phyloP scores from a whole-genome alignment of 768 basidiomycete species.

The Suillus brevipes region DNA sequence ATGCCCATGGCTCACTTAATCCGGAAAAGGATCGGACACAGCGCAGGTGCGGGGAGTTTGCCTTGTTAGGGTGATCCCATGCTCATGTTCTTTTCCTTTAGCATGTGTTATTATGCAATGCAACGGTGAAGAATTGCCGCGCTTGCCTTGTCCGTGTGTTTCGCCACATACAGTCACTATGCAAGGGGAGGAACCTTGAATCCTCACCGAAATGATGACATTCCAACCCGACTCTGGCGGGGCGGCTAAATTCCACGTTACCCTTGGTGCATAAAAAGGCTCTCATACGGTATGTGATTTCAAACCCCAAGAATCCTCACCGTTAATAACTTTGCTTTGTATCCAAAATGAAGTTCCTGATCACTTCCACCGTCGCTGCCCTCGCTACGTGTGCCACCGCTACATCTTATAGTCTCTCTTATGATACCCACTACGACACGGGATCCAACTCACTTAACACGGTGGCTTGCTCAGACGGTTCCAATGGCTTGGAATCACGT shows the following conservation, averaged over 20 bases:
- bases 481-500: conserved; percentile 46
- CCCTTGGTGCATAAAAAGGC: background rate
- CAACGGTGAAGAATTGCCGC: background rate
- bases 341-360: background rate
- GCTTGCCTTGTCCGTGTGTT: background rate
- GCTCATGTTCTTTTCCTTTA: background rate
- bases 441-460: conserved; percentile 36
- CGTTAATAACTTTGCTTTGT: background rate
- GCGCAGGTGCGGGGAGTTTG: background rate
- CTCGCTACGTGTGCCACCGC: conserved; percentile 11
- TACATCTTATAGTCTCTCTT: conserved; percentile 32
- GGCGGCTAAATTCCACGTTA: background rate
- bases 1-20: background rate
- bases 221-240: background rate
- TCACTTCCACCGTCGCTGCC: conserved; percentile 6
- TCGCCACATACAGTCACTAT: background rate
- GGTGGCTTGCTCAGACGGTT: conserved; percentile 54
- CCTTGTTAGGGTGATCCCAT: background rate
- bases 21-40: background rate
- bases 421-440: conserved; percentile 54
- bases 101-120: background rate
- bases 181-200: background rate
- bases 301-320: background rate
- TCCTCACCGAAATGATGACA: background rate
- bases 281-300: too few species aligned